These are phyloP conservation scores for Pulicaria dysenterica DNA, from an alignment of 129 eudicot genomes.

Conservation along the genomic window DNA sequence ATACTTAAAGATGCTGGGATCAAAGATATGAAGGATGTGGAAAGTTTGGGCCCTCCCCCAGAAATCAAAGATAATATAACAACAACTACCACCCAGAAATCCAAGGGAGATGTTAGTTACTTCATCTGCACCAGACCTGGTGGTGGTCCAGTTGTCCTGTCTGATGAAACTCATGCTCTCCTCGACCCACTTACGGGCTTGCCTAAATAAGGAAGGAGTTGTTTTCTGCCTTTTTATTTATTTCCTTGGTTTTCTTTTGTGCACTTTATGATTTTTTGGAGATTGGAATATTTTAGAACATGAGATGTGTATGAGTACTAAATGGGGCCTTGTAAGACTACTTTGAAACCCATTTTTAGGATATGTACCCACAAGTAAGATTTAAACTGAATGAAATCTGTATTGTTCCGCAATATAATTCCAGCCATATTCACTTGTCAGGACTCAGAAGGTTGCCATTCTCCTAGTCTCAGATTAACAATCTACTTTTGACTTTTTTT, in stretches of 20 bases:
- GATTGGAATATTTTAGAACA: conserved; percentile 25
- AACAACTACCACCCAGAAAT: conserved; percentile 44
- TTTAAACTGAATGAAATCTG: conserved; percentile 31
- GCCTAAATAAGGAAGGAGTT: conserved; percentile 62
- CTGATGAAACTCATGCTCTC: conserved; percentile 76
- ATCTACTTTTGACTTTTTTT: no score
- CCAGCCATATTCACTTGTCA: no score
- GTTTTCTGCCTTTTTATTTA: background rate
- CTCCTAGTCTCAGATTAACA: no score
- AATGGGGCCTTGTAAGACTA: conserved; percentile 26
- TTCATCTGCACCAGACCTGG: conserved; percentile 98
- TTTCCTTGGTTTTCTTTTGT: conserved; percentile 16
- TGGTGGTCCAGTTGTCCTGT: conserved; percentile 77
- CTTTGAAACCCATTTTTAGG: conserved; percentile 19
- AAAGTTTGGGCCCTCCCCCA: conserved; percentile 76
- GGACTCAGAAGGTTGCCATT: no score
- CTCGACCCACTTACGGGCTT: conserved; percentile 77
- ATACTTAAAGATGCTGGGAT: conserved; percentile 92
- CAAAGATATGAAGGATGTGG: conserved; percentile 69
- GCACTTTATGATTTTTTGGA: conserved; percentile 14
- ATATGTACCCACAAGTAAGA: conserved; percentile 24
- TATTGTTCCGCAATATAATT: background rate
- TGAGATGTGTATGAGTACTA: conserved; percentile 27
- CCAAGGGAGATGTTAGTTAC: conserved; percentile 86
- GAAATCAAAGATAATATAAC: conserved; percentile 59